Conservation (phyloP, 176 grass and related monocot species). For the Ensete glaucum region DNA sequence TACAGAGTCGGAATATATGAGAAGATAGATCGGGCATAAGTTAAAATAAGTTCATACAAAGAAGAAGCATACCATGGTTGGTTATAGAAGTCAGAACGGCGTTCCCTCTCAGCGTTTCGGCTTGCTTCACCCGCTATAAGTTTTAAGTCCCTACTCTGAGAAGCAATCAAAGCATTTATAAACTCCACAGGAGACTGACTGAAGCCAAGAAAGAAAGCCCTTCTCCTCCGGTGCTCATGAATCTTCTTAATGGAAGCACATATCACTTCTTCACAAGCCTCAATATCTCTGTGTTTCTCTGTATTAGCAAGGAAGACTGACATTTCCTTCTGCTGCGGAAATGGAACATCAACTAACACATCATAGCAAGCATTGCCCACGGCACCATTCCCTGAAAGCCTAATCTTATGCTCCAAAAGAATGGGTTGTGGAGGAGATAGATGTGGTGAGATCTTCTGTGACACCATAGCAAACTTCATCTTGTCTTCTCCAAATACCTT, state of each 20-base stretch:
- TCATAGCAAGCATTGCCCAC: conserved; percentile 80
- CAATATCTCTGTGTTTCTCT: conserved; percentile 92
- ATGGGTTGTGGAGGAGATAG: conserved; percentile 59
- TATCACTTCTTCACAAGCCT: conserved; percentile 89
- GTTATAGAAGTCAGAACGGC: conserved; percentile 79
- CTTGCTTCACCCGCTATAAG: conserved; percentile 69
- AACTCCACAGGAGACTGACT: conserved; percentile 96
- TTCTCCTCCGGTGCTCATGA: conserved; percentile 88
- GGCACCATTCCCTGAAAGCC: conserved; percentile 57
- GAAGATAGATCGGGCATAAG: background rate
- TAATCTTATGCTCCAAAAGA: conserved; percentile 77
- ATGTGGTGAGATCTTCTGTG: conserved; percentile 93
- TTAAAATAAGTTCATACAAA: background rate
- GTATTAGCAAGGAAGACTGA: conserved; percentile 69
- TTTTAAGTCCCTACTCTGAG: conserved; percentile 97
- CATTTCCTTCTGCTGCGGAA: conserved; percentile 91
- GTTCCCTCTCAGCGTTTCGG: conserved; percentile 75
- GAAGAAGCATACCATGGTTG: conserved; percentile 58
- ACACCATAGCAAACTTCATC: conserved; percentile 78
- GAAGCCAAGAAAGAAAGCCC: conserved; percentile 95
- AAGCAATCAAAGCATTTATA: conserved; percentile 80
- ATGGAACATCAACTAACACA: conserved; percentile 89
- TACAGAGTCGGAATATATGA: background rate
- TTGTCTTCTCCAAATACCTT: conserved; percentile 92
- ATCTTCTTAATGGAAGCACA: conserved; percentile 97